Conservation (phyloP, 331 rosid genomes). For the Pyracantha coccinea region DNA sequence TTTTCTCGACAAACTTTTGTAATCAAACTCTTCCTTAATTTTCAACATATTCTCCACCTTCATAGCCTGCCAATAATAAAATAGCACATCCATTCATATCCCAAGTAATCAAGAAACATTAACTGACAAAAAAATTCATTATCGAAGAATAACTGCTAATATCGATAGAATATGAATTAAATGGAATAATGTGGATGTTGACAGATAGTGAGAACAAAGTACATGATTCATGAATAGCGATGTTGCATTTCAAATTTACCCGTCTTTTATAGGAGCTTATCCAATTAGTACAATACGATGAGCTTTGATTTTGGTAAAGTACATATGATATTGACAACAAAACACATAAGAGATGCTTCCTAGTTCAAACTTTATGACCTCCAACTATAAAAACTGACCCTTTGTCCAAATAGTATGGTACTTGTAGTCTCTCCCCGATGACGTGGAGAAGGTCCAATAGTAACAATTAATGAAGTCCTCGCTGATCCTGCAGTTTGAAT, state of each 20-base stretch:
- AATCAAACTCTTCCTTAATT: constrained; percentile 96
- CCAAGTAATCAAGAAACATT: constrained; percentile 2
- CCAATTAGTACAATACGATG: not conserved
- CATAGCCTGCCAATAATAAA: constrained; percentile 59
- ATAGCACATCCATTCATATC: not conserved
- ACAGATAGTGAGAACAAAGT: not conserved
- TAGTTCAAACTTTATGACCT: constrained; percentile 2
- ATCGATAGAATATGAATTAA: not conserved
- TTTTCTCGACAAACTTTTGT: constrained; percentile 82
- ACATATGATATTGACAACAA: not conserved
- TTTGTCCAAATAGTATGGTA: constrained; percentile 92
- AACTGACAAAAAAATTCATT: not conserved
- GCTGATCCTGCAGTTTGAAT: constrained; percentile 65
- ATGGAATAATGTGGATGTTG: not conserved
- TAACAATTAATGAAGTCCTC: constrained; percentile 93
- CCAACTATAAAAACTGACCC: constrained; percentile 54
- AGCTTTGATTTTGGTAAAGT: not conserved
- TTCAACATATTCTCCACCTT: constrained; percentile 96
- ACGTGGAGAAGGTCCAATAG: constrained; percentile 96
- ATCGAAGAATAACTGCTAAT: not conserved
- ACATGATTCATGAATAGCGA: not conserved
- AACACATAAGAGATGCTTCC: not conserved
- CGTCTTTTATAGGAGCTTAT: not conserved
- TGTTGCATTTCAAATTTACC: not conserved
- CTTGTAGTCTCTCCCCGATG: constrained; percentile 98